These are phyloP conservation scores for Pascua sp. DNA, from an alignment of 1,284 basidiomycete genomes.

Conservation along the genomic window DNA sequence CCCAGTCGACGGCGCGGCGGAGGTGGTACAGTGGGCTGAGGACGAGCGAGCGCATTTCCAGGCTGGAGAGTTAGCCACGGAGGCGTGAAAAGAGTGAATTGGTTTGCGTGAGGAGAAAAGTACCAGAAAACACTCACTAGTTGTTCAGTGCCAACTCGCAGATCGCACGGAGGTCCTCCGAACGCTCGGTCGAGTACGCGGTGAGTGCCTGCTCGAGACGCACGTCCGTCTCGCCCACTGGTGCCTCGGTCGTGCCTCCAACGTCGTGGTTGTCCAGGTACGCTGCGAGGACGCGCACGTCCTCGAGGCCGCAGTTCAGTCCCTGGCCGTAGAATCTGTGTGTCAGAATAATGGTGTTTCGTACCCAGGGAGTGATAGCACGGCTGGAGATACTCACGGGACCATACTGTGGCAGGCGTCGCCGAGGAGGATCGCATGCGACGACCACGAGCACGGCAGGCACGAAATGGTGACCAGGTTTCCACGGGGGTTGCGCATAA, in stretches of 20 bases:
- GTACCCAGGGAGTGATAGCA: neutral
- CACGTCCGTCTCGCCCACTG: slow-evolving; percentile 43
- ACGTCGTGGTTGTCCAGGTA: slow-evolving; percentile 70
- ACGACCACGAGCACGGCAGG: slow-evolving; percentile 83
- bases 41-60: slow-evolving; percentile 92
- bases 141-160: slow-evolving; percentile 88
- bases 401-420: slow-evolving; percentile 97
- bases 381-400: slow-evolving; percentile 29
- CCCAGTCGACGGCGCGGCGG: slow-evolving; percentile 70
- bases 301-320: slow-evolving; percentile 94
- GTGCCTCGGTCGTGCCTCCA: slow-evolving; percentile 45
- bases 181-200: slow-evolving; percentile 73
- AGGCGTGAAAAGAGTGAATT: too few relatives aligned
- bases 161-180: slow-evolving; percentile 86
- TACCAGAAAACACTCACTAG: slow-evolving; percentile 63
- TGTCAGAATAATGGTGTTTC: neutral
- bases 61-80: slow-evolving; percentile 53
- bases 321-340: slow-evolving; percentile 95
- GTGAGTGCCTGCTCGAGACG: slow-evolving; percentile 64
- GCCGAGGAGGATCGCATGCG: slow-evolving; percentile 81
- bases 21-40: slow-evolving; percentile 76
- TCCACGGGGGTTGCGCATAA: slow-evolving; percentile 77
- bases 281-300: slow-evolving; percentile 81
- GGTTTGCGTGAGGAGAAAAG: too few relatives aligned
- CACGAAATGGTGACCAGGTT: slow-evolving; percentile 88